These are phyloP conservation scores for Diplodia intermedia DNA, from an alignment of 2,329 filamentous ascomycete genomes.

Conservation along the genomic window DNA sequence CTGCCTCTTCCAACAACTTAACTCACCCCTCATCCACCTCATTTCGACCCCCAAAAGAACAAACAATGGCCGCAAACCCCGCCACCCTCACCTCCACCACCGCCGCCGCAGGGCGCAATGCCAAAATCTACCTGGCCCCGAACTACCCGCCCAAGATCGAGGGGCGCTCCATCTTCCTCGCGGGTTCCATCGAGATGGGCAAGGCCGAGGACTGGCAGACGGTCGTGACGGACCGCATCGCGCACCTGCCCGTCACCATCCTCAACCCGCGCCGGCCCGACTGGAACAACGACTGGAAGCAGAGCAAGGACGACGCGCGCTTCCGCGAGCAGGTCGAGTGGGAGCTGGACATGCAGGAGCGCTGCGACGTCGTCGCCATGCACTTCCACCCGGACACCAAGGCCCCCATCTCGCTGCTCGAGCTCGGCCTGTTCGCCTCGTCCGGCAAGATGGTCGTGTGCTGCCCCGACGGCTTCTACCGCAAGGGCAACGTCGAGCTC, in stretches of 20 bases:
- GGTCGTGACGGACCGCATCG: conserved; percentile 46
- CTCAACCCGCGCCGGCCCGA: conserved; percentile 63
- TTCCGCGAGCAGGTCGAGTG: conserved; percentile 65
- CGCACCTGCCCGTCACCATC: conserved; percentile 60
- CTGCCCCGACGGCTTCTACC: conserved; percentile 60
- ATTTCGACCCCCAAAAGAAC: background rate
- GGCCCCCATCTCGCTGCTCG: conserved; percentile 66
- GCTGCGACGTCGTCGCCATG: conserved; percentile 62
- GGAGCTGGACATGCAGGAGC: conserved; percentile 66
- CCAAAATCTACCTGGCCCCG: conserved; percentile 32
- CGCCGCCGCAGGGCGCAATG: conserved; percentile 35
- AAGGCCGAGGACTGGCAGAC: conserved; percentile 60
- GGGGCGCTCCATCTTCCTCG: conserved; percentile 60
- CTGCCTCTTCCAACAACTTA: background rate
- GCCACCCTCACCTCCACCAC: conserved; percentile 34
- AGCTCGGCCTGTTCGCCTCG: conserved; percentile 63
- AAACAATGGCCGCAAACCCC: conserved; percentile 18
- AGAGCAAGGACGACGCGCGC: conserved; percentile 52
- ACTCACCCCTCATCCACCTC: background rate
- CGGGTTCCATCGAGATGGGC: conserved; percentile 62
- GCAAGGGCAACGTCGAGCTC: conserved; percentile 67
- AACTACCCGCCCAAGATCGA: conserved; percentile 32
- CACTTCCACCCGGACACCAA: conserved; percentile 62
- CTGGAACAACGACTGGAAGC: conserved; percentile 63
- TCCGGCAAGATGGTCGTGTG: conserved; percentile 60